Evolutionary conservation across 805 yeast species (phyloP).

Genomic region (Lachancea kluyveri): DNA sequence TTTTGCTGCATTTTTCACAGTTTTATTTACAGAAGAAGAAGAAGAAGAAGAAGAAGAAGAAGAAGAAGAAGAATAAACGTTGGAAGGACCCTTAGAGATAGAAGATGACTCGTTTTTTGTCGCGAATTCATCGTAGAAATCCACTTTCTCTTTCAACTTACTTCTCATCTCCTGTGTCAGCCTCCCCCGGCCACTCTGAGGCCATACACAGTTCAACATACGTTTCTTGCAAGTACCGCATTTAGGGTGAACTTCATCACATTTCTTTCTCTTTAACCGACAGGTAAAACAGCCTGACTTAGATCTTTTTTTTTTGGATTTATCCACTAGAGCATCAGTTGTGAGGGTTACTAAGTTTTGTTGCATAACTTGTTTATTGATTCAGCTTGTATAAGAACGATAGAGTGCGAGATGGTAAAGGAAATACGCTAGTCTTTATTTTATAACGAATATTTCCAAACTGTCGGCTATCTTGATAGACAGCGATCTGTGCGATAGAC

Average conservation of each 20-base stretch:
- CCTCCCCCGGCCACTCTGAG: conserved; percentile 11
- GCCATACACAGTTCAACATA: conserved; percentile 16
- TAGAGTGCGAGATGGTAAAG: too few species aligned
- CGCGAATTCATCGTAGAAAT: conserved; percentile 8
- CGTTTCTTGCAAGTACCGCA: conserved; percentile 13
- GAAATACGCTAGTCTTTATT: too few species aligned
- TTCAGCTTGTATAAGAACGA: too few species aligned
- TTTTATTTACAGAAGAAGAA: too few species aligned
- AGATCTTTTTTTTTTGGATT: conserved; percentile 10
- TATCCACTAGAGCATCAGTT: too few species aligned
- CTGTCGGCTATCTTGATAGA: too few species aligned
- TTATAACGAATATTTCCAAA: too few species aligned
- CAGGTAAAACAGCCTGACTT: conserved; percentile 18
- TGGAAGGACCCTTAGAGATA: neutral
- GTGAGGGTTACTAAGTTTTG: too few species aligned
- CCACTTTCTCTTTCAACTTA: conserved; percentile 10
- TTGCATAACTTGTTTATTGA: too few species aligned
- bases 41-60: too few species aligned
- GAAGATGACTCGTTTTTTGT: neutral
- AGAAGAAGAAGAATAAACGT: neutral
- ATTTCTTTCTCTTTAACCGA: conserved; percentile 15
- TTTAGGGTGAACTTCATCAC: conserved; percentile 16
- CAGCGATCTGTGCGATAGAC: too few species aligned
- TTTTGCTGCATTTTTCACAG: too few species aligned
- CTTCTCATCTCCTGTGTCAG: conserved; percentile 16